Evolutionary conservation across 371 early-diverging fungal genomes (phyloP), one percentile per base, ranked within the genome.

Genomic region (Mucor indicus): DNA sequence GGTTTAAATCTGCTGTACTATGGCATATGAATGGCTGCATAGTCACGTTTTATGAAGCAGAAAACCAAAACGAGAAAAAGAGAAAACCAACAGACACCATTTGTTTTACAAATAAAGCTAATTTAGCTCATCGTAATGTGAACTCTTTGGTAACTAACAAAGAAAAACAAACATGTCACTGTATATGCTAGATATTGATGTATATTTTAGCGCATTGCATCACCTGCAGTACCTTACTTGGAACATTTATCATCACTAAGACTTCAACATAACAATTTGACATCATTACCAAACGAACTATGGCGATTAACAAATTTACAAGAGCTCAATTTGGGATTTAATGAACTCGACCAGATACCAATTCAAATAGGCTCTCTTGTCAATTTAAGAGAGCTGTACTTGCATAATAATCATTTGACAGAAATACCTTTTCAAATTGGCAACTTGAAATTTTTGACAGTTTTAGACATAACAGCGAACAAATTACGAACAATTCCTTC

Each of bases 361-460:
- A 71, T 86, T 8, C 95, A 98, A 43, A 70, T 99, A 2, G 95
- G 96, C 2, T 67, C 86, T 53, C 64, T 98, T 19, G 69, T 80
- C 17, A 74, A 75, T 27, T 72, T 99, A 4, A 75, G 78, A 59
- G 95, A 96, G 52, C 79, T 99, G 4, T 74, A 89, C 55, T 44
- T 98, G 24, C 94, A 93, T 64, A 92, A 97, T 69, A 99, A 99
- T 65, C 72, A 81, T 44, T 62, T 99, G 12, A 69, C 80, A 3
- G 79, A 72, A 12, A 58, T 99, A 30, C 99, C 99, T 3, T 67
- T 79, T 22, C 96, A 97, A 59, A 68, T 81, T 2, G 75, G 71
- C 9, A 39, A 45, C 12, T 44, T 81, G 22, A 49, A 44, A 20
- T 25, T 58, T 2, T 51, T 88, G 29, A 39, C 50, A 17, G 71